phyloP scores from a whole-genome alignment of 495 filamentous ascomycete genomes.

The Hapsidospora chrysogenum region DNA sequence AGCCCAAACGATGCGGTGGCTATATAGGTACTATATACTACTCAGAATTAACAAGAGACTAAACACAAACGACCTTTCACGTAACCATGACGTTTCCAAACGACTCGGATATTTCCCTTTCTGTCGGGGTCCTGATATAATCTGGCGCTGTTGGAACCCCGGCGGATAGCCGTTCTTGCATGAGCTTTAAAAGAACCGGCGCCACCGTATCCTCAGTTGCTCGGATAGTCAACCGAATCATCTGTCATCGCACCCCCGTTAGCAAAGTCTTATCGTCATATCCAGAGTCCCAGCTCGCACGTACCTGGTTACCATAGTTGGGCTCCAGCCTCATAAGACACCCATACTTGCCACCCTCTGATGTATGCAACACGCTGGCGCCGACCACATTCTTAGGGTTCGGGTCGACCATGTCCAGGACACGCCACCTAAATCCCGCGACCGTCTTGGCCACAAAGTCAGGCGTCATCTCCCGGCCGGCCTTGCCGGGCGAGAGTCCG shows the following conservation, averaged over 20 bases:
- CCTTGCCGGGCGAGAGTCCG: constrained; percentile 34
- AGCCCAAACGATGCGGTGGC: too few species aligned
- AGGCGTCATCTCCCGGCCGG: constrained; percentile 32
- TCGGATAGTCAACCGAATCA: constrained; percentile 86
- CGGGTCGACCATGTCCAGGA: constrained; percentile 5
- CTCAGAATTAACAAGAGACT: too few species aligned
- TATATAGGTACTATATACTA: too few species aligned
- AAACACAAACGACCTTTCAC: constrained; percentile 5
- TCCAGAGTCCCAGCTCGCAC: constrained; percentile 1
- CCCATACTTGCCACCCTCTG: constrained; percentile 74
- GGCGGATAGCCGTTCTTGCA: constrained; percentile 60
- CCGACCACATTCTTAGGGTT: constrained; percentile 18
- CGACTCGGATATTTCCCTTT: constrained; percentile 25
- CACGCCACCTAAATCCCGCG: constrained; percentile 65
- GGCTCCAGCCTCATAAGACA: constrained; percentile 89
- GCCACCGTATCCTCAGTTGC: constrained; percentile 87
- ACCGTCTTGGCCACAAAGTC: constrained; percentile 49
- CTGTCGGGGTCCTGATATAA: constrained; percentile 14
- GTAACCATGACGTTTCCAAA: constrained; percentile 34
- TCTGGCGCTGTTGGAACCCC: constrained; percentile 27
- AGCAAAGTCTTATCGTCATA: not conserved
- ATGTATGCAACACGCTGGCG: constrained; percentile 29
- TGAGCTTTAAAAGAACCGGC: constrained; percentile 59
- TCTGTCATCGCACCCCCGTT: constrained; percentile 33
- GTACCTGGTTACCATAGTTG: constrained; percentile 77